Conservation (phyloP, 495 filamentous ascomycete species). For the Penicillium desertorum region DNA sequence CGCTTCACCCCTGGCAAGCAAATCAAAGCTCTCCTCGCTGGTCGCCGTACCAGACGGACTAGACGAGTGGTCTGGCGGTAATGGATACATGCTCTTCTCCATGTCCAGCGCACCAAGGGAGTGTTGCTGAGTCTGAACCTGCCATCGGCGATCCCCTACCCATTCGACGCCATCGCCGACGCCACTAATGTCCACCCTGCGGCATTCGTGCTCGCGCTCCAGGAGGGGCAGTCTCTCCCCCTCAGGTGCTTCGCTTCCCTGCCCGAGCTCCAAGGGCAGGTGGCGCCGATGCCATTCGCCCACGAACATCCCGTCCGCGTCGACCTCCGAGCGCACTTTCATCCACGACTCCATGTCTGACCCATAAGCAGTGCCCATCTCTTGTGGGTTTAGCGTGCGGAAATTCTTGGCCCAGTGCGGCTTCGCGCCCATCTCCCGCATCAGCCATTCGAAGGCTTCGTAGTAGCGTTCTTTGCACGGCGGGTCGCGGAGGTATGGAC, state of each 20-base stretch:
- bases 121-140: slow-evolving; percentile 2
- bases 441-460: slow-evolving; percentile 91
- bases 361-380: slow-evolving; percentile 50
- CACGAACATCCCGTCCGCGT: slow-evolving; percentile 88
- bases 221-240: slow-evolving; percentile 38
- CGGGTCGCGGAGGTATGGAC: slow-evolving; percentile 81
- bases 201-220: slow-evolving; percentile 44
- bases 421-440: slow-evolving; percentile 83
- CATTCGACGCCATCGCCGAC: slow-evolving; percentile 56
- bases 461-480: slow-evolving; percentile 80
- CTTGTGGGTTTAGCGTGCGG: slow-evolving; percentile 49
- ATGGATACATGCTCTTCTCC: slow-evolving; percentile 24
- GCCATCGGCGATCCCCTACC: slow-evolving; percentile 50
- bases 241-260: slow-evolving; percentile 12
- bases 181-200: slow-evolving; percentile 27
- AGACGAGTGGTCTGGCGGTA: slow-evolving; percentile 19
- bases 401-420: slow-evolving; percentile 99
- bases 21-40: slow-evolving; percentile 66
- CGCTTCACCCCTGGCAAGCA: slow-evolving; percentile 49
- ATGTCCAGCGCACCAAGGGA: not conserved
- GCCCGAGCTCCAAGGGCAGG: slow-evolving; percentile 48
- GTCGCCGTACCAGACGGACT: slow-evolving; percentile 43
- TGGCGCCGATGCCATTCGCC: slow-evolving; percentile 82
- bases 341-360: slow-evolving; percentile 62
- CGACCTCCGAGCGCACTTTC: slow-evolving; percentile 66